These are phyloP conservation scores for Pleurotus giganteus DNA, from an alignment of 768 basidiomycete genomes.

Conservation along the genomic window DNA sequence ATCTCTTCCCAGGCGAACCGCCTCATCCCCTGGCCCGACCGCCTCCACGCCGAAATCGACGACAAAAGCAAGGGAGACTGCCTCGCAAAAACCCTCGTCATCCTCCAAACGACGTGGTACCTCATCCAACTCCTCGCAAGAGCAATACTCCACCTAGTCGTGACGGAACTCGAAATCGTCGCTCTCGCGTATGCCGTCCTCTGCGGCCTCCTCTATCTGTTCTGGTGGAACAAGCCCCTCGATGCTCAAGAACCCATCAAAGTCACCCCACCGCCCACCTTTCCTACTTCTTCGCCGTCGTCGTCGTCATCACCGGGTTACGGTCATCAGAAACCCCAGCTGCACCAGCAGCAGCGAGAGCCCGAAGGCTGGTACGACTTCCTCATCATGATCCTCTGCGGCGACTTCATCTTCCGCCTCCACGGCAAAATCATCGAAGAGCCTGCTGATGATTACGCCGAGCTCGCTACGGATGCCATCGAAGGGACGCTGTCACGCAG, in stretches of 20 bases:
- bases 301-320: too few relatives aligned
- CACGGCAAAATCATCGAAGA: neutral
- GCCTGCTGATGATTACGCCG: neutral
- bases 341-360: neutral
- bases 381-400: constrained; percentile 1
- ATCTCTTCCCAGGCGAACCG: neutral
- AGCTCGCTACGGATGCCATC: neutral
- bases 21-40: neutral
- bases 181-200: constrained; percentile 28
- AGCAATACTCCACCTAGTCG: constrained; percentile 14
- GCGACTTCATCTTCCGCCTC: constrained; percentile 1
- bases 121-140: constrained; percentile 25
- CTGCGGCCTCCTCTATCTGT: constrained; percentile 22
- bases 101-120: constrained; percentile 33
- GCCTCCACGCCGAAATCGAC: constrained; percentile 18
- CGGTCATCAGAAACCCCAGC: too few relatives aligned
- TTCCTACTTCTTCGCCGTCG: too few relatives aligned
- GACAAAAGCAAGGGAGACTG: constrained; percentile 31
- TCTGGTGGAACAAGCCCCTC: constrained; percentile 36
- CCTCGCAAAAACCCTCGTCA: constrained; percentile 26
- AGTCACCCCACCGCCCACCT: neutral
- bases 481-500: neutral
- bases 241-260: constrained; percentile 16
- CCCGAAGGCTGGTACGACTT: constrained; percentile 1
- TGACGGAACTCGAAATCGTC: constrained; percentile 30